Evolutionary conservation across 306 rosid genomes (phyloP).

Genomic region (Ormosia semicastrata): DNA sequence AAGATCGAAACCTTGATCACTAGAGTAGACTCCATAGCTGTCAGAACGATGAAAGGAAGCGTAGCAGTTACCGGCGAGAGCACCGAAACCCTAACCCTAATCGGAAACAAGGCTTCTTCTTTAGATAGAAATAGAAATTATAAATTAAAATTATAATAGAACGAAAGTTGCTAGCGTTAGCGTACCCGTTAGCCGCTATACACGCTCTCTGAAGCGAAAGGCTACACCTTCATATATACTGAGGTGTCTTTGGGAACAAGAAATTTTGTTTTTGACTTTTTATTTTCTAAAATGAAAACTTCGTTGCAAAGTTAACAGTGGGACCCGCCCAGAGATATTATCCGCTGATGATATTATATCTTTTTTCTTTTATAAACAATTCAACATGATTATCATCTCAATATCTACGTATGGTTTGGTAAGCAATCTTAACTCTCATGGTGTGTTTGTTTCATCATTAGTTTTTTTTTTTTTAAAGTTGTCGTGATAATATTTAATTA

Average conservation of each 20-base stretch:
- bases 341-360: background rate
- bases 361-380: no score
- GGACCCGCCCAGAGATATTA: background rate
- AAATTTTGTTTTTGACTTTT: constrained; percentile 33
- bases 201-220: background rate
- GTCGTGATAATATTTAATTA: no score
- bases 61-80: background rate
- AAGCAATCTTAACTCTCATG: no score
- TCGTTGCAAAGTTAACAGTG: constrained; percentile 29
- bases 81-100: constrained; percentile 43
- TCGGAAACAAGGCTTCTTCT: background rate
- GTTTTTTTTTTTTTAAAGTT: no score
- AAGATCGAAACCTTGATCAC: constrained; percentile 74
- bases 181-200: constrained; percentile 45
- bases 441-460: no score
- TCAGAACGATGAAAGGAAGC: constrained; percentile 4
- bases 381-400: no score
- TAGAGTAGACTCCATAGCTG: constrained; percentile 56
- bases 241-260: constrained; percentile 50
- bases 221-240: background rate
- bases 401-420: no score
- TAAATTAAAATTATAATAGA: background rate
- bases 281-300: background rate
- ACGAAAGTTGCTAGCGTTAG: background rate
- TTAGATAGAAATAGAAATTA: background rate